Base-by-base conservation (phyloP, 106 monocot genomes). In the Alisma plantagoaquatica region DNA sequence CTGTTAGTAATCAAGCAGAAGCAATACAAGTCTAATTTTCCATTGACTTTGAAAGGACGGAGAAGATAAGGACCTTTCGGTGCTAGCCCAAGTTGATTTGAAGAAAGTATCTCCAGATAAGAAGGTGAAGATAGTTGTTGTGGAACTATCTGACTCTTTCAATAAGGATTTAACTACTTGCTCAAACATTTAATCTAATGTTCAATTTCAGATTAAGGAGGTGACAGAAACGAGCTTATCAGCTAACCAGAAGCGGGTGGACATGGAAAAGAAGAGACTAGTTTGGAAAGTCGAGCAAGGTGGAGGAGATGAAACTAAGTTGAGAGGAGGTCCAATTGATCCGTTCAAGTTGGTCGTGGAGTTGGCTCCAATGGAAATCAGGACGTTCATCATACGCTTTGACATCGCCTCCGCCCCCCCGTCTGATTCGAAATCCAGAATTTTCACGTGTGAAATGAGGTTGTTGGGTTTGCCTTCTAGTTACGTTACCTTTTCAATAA, bases 321-420 rank as follows among this genome's bases (percentile, higher is more conserved):
- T 65, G 35, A 70, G 79, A 57, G 92, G 86, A 38, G 66, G 74
- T 3, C 74, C 76, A 17, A 67, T 93, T 29, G 71, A 87, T 74
- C 79, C 77, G 32, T 63, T 68, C 6, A 53, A 82, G 48, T 65
- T 83, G 5, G 30, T 93, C 29, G 83, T 93, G 0, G 92, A 93
- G 66, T 54, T 93, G 14, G 87, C 65, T 2, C 92, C 92, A 0
- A 93, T 93, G 92, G 92, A 93, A 61, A 83, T 93, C 31, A 82
- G 92, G 38, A 93, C 83, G 31, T 87, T 93, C 38, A 4, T 77
- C 4, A 15, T 93, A 29, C 64, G 60, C 1, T 80, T 87, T 42
- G 31, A 38, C 9, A 38, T 6, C 35, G 6, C 35, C 22, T 33
- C n/a, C n/a, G n/a, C n/a, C n/a, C n/a, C n/a, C n/a, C n/a, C n/a